These are phyloP conservation scores for Dentipellis fragilis DNA, from an alignment of 768 basidiomycete genomes.

Conservation along the genomic window DNA sequence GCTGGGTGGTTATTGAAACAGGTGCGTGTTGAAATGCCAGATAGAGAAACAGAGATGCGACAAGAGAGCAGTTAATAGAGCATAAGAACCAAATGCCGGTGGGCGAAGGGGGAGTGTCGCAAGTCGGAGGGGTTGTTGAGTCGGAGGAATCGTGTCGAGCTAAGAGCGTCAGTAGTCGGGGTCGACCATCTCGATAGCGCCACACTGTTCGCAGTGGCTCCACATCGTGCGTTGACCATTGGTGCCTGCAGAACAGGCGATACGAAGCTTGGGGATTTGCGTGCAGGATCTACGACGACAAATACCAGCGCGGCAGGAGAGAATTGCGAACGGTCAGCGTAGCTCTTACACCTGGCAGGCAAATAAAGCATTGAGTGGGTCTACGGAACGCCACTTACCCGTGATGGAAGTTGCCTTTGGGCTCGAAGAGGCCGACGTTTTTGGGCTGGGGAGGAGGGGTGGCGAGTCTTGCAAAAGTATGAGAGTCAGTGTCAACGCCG, in stretches of 20 bases:
- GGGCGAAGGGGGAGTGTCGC: no score
- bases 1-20: no score
- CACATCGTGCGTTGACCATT: slow-evolving; percentile 76
- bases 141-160: no score
- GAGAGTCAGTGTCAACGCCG: slow-evolving; percentile 38
- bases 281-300: slow-evolving; percentile 45
- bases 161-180: slow-evolving; percentile 34
- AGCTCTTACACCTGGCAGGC: not conserved
- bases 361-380: not conserved
- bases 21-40: no score
- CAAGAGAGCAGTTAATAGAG: no score
- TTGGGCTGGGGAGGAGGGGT: slow-evolving; percentile 32
- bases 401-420: slow-evolving; percentile 53
- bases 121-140: no score
- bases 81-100: no score
- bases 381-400: slow-evolving; percentile 38
- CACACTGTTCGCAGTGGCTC: slow-evolving; percentile 83
- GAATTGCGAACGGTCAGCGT: slow-evolving; percentile 7
- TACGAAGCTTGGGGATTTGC: slow-evolving; percentile 75
- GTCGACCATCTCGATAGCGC: slow-evolving; percentile 83
- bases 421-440: slow-evolving; percentile 57
- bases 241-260: slow-evolving; percentile 62
- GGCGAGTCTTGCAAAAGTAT: slow-evolving; percentile 16
- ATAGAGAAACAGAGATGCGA: no score
- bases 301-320: not conserved